Conservation (phyloP, 805 yeast species). For the Kazachstania bromeliacearum region DNA sequence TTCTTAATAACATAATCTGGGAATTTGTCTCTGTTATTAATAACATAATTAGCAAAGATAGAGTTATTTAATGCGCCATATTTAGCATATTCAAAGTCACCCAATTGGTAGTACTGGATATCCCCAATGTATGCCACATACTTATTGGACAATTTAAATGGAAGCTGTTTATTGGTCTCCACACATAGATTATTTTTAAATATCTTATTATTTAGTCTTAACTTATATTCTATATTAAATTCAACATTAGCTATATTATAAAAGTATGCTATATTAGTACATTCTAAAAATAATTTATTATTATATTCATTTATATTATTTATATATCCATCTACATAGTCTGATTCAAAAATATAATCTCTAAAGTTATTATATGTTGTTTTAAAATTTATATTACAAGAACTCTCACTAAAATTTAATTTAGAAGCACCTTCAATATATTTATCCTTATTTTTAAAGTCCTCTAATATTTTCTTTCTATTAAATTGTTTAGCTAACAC, state of each 20-base stretch:
- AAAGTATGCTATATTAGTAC: neutral
- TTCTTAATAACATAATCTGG: constrained; percentile 3
- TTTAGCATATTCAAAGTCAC: constrained; percentile 4
- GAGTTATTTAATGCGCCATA: constrained; percentile 2
- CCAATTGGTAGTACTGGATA: constrained; percentile 1
- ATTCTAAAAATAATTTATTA: neutral
- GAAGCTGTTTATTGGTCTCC: neutral
- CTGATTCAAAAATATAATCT: neutral
- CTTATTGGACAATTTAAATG: constrained; percentile 1
- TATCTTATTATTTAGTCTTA: neutral
- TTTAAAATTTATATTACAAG: no score
- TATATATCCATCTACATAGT: neutral
- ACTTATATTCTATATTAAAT: neutral
- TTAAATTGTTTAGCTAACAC: neutral
- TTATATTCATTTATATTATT: neutral
- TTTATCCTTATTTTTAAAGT: neutral
- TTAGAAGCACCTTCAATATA: neutral
- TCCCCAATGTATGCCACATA: constrained; percentile 1
- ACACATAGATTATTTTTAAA: neutral
- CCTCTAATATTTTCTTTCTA: neutral
- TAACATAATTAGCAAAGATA: constrained; percentile 1
- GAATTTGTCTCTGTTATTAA: neutral
- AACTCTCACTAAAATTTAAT: neutral
- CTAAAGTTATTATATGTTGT: no score
- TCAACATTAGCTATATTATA: neutral